Evolutionary conservation across 176 grass and related monocot genomes (phyloP).

Genomic region (Cocos nucifera): DNA sequence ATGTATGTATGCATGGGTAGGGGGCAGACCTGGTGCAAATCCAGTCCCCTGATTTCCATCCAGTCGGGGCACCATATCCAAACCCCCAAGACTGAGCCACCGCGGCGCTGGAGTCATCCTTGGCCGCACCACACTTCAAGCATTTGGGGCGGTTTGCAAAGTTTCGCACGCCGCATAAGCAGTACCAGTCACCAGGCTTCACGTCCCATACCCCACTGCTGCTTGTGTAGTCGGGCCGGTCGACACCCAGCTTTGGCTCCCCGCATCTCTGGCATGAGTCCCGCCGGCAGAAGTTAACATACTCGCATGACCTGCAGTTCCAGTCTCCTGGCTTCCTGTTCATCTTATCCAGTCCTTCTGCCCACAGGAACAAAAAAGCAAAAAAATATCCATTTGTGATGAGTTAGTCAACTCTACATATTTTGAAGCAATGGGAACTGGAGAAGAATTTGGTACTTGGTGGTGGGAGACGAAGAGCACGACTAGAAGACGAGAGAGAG

Average conservation of each 20-base stretch:
- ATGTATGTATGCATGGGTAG: neutral
- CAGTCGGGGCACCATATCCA: constrained; percentile 30
- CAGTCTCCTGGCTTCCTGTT: constrained; percentile 86
- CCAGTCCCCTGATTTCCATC: constrained; percentile 88
- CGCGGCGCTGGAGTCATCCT: constrained; percentile 42
- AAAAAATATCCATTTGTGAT: no score
- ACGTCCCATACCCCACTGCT: constrained; percentile 45
- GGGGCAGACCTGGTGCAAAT: constrained; percentile 55
- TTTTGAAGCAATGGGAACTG: no score
- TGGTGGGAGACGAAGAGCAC: no score
- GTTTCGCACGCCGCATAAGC: constrained; percentile 69
- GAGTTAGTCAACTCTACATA: no score
- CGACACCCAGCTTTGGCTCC: constrained; percentile 51
- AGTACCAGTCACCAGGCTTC: constrained; percentile 92
- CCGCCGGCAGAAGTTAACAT: constrained; percentile 80
- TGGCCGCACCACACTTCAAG: constrained; percentile 77
- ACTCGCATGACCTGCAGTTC: constrained; percentile 82
- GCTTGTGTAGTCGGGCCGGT: constrained; percentile 33
- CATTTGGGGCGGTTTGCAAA: constrained; percentile 61
- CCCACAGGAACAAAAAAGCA: no score
- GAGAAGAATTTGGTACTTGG: no score
- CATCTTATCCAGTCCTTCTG: constrained; percentile 11
- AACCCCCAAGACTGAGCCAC: constrained; percentile 68
- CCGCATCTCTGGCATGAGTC: constrained; percentile 80
- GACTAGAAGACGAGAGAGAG: no score